phyloP scores from a whole-genome alignment of 257 asterid species.

The Voacanga thouarsii region DNA sequence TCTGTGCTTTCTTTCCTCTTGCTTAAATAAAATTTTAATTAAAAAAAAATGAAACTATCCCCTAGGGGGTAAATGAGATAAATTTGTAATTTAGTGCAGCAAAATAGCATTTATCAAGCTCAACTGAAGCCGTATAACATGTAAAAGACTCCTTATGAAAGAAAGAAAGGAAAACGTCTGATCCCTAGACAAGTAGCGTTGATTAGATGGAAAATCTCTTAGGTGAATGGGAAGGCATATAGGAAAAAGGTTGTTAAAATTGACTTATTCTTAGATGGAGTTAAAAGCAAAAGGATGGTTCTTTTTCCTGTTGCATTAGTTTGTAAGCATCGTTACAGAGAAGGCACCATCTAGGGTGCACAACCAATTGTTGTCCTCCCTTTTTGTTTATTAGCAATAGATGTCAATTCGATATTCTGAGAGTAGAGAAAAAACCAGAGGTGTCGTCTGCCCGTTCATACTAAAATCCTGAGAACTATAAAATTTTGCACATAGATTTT shows the following conservation, averaged over 20 bases:
- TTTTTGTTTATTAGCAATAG: background rate
- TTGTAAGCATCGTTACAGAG: too few species aligned
- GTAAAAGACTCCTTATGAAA: background rate
- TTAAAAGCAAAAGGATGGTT: background rate
- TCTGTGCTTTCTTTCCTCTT: background rate
- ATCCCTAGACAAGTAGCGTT: background rate
- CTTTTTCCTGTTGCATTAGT: too few species aligned
- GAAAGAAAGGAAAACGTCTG: background rate
- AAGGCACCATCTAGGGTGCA: background rate
- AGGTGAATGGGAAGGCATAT: background rate
- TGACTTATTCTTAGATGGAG: background rate
- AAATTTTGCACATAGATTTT: background rate
- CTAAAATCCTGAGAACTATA: background rate
- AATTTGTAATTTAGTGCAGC: background rate
- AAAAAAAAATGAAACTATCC: background rate
- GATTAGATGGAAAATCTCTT: background rate
- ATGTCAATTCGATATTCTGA: background rate
- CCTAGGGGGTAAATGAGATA: background rate
- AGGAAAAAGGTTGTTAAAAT: background rate
- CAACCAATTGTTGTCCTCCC: background rate
- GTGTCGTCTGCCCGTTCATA: background rate
- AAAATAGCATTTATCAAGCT: background rate
- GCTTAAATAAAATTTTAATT: too few species aligned
- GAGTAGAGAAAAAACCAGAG: background rate
- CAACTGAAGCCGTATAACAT: background rate